Evolutionary conservation across 371 early-diverging fungal genomes (phyloP).

Genomic region (Nematocida sp.): DNA sequence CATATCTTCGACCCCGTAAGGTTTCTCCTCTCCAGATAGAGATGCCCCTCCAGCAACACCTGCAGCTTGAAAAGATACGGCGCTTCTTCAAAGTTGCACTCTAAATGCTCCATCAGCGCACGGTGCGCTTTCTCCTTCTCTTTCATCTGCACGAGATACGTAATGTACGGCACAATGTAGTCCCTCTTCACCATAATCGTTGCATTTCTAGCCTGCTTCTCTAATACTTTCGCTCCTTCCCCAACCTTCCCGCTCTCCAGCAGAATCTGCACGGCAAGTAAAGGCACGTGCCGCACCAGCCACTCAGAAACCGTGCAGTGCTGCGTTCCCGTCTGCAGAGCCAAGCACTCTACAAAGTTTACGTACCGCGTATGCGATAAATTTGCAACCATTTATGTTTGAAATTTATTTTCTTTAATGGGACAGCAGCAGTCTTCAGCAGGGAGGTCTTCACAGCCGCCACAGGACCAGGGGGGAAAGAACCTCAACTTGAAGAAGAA

Average conservation of each 20-base stretch:
- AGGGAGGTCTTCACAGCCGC: slow-evolving; percentile 29
- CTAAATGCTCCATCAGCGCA: neutral
- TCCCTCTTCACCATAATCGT: too few relatives aligned
- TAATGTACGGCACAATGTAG: too few relatives aligned
- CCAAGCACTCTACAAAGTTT: too few relatives aligned
- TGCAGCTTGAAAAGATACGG: neutral
- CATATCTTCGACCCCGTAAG: neutral
- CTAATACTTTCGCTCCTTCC: neutral
- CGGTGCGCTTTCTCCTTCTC: neutral
- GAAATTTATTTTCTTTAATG: slow-evolving; percentile 40
- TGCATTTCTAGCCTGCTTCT: neutral
- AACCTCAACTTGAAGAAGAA: slow-evolving; percentile 49
- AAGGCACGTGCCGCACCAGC: neutral
- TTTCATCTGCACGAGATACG: too few relatives aligned
- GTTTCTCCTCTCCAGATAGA: neutral
- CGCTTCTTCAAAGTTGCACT: neutral
- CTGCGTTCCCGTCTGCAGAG: too few relatives aligned
- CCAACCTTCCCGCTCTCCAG: neutral
- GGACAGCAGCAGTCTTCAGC: slow-evolving; percentile 54
- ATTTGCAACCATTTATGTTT: too few relatives aligned
- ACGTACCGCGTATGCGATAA: too few relatives aligned
- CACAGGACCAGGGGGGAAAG: slow-evolving; percentile 32
- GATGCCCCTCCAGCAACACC: slow-evolving; percentile 30
- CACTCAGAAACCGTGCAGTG: neutral
- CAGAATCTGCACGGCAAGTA: neutral